A percentile compares a stretch with the other conserved stretches of the same genome.
These are phyloP conservation scores for Aspergillus viridinutans DNA, from an alignment of 2,329 filamentous ascomycete genomes.

Conservation along the genomic window DNA sequence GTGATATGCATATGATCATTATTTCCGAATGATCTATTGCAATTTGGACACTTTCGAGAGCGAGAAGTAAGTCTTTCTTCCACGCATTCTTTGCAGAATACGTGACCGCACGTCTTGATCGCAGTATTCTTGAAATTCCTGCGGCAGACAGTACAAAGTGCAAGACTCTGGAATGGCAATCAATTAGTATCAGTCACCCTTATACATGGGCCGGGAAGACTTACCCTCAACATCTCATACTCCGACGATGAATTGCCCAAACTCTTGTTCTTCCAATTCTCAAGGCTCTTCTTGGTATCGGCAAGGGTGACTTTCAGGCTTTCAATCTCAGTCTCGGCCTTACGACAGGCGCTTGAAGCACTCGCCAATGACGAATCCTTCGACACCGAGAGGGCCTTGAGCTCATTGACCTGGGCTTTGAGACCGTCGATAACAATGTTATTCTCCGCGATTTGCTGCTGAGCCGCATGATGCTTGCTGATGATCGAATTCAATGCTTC, in stretches of 20 bases:
- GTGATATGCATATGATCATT: conserved; percentile 74
- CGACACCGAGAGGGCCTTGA: conserved; percentile 67
- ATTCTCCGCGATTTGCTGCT: conserved; percentile 67
- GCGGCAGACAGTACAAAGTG: conserved; percentile 88
- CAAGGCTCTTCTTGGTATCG: conserved; percentile 74
- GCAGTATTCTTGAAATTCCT: conserved; percentile 91
- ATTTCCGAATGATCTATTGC: conserved; percentile 84
- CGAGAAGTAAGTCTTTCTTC: conserved; percentile 85
- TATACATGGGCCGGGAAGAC: conserved; percentile 32
- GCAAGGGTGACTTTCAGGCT: conserved; percentile 73
- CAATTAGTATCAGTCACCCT: conserved; percentile 13
- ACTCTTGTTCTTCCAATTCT: conserved; percentile 79
- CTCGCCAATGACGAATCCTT: conserved; percentile 68
- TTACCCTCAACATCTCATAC: conserved; percentile 80
- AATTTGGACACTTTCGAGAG: conserved; percentile 92
- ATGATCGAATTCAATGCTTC: conserved; percentile 69
- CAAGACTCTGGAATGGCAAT: conserved; percentile 55
- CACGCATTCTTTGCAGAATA: conserved; percentile 88
- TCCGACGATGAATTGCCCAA: conserved; percentile 76
- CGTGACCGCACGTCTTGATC: conserved; percentile 89
- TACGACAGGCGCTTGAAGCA: conserved; percentile 58
- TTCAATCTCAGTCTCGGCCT: conserved; percentile 69
- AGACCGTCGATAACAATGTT: conserved; percentile 66
- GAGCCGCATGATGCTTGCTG: conserved; percentile 69
- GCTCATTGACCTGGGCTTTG: conserved; percentile 69